These are phyloP conservation scores for Hypoxylon fragiforme DNA, from an alignment of 495 filamentous ascomycete genomes.

Conservation along the genomic window DNA sequence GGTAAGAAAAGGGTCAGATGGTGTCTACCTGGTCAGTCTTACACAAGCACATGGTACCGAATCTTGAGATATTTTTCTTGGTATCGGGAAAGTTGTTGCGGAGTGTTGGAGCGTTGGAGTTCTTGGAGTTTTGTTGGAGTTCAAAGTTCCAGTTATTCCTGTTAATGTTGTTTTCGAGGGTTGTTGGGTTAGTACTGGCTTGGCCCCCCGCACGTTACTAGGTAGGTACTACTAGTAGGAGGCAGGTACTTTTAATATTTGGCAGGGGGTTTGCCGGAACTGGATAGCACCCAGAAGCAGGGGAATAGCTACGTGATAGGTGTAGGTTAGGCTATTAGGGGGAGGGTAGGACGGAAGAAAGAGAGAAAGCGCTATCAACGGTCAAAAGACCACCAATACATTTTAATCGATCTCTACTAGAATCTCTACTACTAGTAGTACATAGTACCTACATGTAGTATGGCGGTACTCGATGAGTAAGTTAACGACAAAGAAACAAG, in stretches of 20 bases:
- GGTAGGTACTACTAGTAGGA: background rate
- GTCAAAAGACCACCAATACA: too few relatives aligned
- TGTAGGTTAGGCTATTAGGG: too few relatives aligned
- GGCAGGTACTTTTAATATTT: background rate
- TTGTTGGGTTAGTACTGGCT: slow-evolving; percentile 29
- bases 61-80: slow-evolving; percentile 14
- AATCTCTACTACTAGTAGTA: too few relatives aligned
- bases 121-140: background rate
- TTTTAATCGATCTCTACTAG: too few relatives aligned
- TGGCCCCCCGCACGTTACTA: slow-evolving; percentile 22
- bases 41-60: background rate
- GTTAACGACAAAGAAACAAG: slow-evolving; percentile 12
- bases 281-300: too few relatives aligned
- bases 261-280: too few relatives aligned
- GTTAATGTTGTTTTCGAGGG: background rate
- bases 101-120: slow-evolving; percentile 1
- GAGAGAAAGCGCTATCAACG: too few relatives aligned
- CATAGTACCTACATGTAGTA: too few relatives aligned
- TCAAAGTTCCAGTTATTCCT: background rate
- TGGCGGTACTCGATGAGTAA: slow-evolving; percentile 19
- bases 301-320: too few relatives aligned
- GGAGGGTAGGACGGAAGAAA: too few relatives aligned
- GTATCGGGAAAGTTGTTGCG: slow-evolving; percentile 21
- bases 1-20: slow-evolving; percentile 1
- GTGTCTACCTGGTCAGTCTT: too few relatives aligned